Base-by-base conservation (phyloP, 116 monocot species). In the Dioscorea cayenensis region DNA sequence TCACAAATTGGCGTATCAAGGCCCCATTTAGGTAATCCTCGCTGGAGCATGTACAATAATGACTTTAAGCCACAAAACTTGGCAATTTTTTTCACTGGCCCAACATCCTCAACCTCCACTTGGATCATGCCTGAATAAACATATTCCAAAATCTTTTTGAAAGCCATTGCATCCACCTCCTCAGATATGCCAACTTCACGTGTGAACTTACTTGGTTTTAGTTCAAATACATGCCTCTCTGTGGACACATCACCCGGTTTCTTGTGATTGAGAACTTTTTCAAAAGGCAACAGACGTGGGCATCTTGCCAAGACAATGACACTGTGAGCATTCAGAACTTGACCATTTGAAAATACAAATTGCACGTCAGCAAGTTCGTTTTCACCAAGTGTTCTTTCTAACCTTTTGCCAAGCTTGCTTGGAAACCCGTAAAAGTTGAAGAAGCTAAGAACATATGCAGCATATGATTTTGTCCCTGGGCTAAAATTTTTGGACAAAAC, bases 391-490 rank as follows among this genome's bases (percentile, higher is more conserved):
- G 80, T 63, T 64, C n/a, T 71, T 13, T 66, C 60, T 76, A 95
- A 85, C 69, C 72, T 85, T 79, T 60, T 72, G 4, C 89, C 89
- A 73, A 92, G 77, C 14, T 76, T 77, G 60, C 73, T 95, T 59
- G 76, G 84, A 72, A 85, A 81, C n/a, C 92, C 92, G 76, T 78
- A 85, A 14, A 82, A 76, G n/a, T 87, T 87, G 70, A 89, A 95
- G 59, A 83, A 87, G 51, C 79, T 84, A 66, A 92, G 78, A 63
- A 77, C 79, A 67, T 84, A 81, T n/a, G 75, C 68, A 72, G 83
- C 68, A 80, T 89, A 92, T 73, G 68, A 82, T 76, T 61, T 85
- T 0, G 68, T 62, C 18, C 84, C 89, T 63, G 59, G 65, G 21
- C 81, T 73, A 13, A 71, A 77, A 19, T 64, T 74, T 58, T 73